Base-by-base conservation (phyloP, 2,329 filamentous ascomycete genomes). In the Cadophora luteo-olivacea region DNA sequence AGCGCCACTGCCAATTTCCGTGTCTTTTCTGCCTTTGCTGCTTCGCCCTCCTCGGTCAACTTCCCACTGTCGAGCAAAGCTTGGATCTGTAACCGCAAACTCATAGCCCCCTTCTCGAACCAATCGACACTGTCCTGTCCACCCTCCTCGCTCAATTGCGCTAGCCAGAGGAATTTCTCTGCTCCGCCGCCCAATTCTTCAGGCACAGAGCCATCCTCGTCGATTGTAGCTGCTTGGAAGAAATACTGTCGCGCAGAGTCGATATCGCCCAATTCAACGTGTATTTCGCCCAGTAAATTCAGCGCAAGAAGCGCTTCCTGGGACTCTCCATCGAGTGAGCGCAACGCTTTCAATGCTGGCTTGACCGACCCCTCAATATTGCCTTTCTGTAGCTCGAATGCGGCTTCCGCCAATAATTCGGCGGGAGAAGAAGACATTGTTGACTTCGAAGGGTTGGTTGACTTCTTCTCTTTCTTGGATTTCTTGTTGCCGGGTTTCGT, bases 141-240 rank as follows among this genome's bases (percentile, higher is more conserved):
- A 45, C 90, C 90, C 58, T 90, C 85, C 69, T 91, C 88, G 78
- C 88, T 96, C 76, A 99, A 85, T 81, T 99, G 96, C 71, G 96
- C 96, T 68, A 99, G 84, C 88, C 94, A 97, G 61, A 98, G 82
- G 77, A 97, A 98, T 82, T 97, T 98, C 78, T 98, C 95, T 0
- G 94, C 89, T 0, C 94, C 94, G 33, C 93, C 93, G 61, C 94
- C 94, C 63, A 90, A 79, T 49, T 88, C 86, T 75, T 93, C 91
- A 22, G 91, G 86, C 68, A 89, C 82, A 49, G 83, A 81, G 22
- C 95, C 96, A 67, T 94, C 88, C 29, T 89, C 85, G 78, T 99
- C 96, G 45, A 96, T 85, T 65, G 85, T 83, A 48, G 91, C 91
- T 0, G 96, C 93, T 57, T 87, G 84, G 69, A 89, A 79, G 76